Evolutionary conservation across 441 rosid species (phyloP).

Genomic region (Mallotus japonicus): DNA sequence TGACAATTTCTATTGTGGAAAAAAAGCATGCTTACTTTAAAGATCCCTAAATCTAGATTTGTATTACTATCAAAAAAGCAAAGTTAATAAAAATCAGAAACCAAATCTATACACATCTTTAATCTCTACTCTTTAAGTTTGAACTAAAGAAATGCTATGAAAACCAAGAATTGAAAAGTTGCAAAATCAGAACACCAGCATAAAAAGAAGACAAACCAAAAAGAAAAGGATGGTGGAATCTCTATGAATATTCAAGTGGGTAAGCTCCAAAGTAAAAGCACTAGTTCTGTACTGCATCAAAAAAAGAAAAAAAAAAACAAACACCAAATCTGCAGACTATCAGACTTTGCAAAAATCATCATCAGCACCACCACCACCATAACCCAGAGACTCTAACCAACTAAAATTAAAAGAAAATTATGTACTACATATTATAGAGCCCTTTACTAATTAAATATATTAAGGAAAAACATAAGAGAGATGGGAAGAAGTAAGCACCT

Average conservation of each 20-base stretch:
- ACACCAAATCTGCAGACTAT: no score
- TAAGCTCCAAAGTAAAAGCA: slow-evolving; percentile 15
- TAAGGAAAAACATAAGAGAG: not conserved
- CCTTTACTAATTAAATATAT: no score
- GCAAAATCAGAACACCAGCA: slow-evolving; percentile 17
- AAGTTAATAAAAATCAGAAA: not conserved
- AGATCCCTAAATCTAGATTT: slow-evolving; percentile 15
- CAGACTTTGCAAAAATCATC: no score
- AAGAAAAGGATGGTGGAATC: slow-evolving; percentile 14
- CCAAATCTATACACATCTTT: not conserved
- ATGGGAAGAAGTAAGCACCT: not conserved
- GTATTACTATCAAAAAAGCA: no score
- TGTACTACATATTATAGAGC: no score
- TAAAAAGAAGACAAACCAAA: slow-evolving; percentile 21
- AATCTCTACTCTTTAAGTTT: not conserved
- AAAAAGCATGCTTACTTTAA: slow-evolving; percentile 2
- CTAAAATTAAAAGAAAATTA: no score
- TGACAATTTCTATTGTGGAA: not conserved
- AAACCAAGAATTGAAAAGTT: slow-evolving; percentile 18
- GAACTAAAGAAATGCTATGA: slow-evolving; percentile 4
- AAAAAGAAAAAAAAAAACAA: no score
- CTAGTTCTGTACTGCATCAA: not conserved
- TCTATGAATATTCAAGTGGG: slow-evolving; percentile 25
- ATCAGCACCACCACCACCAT: no score
- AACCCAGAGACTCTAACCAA: no score